Percentiles rank a stretch among this genome's conserved stretches.
These are phyloP conservation scores for Yarrowia sp. DNA, from an alignment of 805 yeast genomes.

Conservation along the genomic window DNA sequence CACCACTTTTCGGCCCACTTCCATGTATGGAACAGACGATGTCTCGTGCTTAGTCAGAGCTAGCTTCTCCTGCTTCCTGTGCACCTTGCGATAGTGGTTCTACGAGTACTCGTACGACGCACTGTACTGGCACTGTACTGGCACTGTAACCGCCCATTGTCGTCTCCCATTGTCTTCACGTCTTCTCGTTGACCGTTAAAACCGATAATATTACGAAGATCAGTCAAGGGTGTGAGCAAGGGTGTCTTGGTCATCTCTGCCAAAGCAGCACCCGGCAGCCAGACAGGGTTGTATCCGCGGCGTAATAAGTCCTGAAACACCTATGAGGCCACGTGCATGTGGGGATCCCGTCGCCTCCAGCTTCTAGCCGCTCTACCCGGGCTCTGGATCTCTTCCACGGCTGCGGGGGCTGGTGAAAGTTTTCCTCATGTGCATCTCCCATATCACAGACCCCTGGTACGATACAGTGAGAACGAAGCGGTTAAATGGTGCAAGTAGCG, in stretches of 20 bases:
- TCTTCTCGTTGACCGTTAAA: too few relatives aligned
- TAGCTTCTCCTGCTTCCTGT: too few relatives aligned
- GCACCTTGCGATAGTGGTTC: too few relatives aligned
- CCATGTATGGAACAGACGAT: conserved; percentile 8
- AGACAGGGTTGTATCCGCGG: conserved; percentile 11
- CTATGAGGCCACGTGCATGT: neutral
- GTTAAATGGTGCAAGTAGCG: too few relatives aligned
- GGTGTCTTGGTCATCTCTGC: conserved; percentile 3
- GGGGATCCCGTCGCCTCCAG: neutral
- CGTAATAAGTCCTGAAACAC: conserved; percentile 6
- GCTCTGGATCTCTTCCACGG: neutral
- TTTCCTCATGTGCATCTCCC: neutral
- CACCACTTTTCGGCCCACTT: conserved; percentile 14
- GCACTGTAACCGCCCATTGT: neutral
- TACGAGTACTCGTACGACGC: too few relatives aligned
- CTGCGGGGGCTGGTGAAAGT: conserved; percentile 3
- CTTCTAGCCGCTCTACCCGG: neutral
- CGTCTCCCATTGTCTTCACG: neutral
- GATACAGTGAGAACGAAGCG: too few relatives aligned
- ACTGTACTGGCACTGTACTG: too few relatives aligned
- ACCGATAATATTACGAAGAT: conserved; percentile 8
- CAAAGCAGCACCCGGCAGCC: neutral
- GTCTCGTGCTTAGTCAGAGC: neutral
- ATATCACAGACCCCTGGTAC: too few relatives aligned
- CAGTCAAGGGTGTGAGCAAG: conserved; percentile 18